Evolutionary conservation across 2,329 filamentous ascomycete species (phyloP).

Genomic region (Dactylonectria estremocensis): DNA sequence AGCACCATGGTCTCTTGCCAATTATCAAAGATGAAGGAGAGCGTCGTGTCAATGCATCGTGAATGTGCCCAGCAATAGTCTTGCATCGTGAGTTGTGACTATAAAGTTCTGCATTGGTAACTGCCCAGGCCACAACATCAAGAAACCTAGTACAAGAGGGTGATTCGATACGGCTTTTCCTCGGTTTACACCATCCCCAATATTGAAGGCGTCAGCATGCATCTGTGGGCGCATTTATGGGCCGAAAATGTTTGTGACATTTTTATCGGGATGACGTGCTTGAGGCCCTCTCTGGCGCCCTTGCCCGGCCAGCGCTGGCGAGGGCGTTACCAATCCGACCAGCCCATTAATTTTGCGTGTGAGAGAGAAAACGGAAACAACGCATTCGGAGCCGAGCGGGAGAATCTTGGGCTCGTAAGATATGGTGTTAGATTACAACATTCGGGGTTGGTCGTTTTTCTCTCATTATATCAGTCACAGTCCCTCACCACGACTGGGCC

Average conservation of each 20-base stretch:
- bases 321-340: slow-evolving; percentile 21
- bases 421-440: slow-evolving; percentile 30
- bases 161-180: background rate
- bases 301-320: slow-evolving; percentile 15
- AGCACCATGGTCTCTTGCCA: too few relatives aligned
- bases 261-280: slow-evolving; percentile 42
- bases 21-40: too few relatives aligned
- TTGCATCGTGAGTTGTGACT: background rate
- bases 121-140: background rate
- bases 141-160: background rate
- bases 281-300: slow-evolving; percentile 17
- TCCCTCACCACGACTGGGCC: background rate
- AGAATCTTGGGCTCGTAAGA: slow-evolving; percentile 27
- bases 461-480: slow-evolving; percentile 15
- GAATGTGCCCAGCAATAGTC: background rate
- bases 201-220: slow-evolving; percentile 34
- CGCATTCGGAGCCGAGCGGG: slow-evolving; percentile 32
- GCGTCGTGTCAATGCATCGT: background rate
- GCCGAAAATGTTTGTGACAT: slow-evolving; percentile 41
- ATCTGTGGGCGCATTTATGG: slow-evolving; percentile 12
- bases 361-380: slow-evolving; percentile 3
- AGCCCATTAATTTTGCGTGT: background rate
- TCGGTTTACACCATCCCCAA: slow-evolving; percentile 25
- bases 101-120: background rate
- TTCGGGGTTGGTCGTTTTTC: slow-evolving; percentile 1